A percentile compares a stretch with the other conserved stretches of the same genome.
Conservation (phyloP, 2,329 filamentous ascomycete species). For the Ramichloridium luteum region DNA sequence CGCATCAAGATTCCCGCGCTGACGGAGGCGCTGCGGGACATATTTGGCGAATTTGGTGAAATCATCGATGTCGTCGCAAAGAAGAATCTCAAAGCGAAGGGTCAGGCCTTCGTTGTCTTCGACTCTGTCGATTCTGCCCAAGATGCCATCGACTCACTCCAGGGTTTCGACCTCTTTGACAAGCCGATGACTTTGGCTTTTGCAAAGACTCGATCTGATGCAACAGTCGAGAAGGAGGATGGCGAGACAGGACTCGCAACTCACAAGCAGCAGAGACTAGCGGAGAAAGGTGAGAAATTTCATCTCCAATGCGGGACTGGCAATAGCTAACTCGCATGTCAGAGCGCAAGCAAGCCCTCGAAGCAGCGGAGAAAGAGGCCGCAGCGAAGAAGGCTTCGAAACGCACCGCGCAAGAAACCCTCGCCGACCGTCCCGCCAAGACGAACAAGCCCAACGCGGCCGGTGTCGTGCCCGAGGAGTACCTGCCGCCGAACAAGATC, state of each 20-base stretch:
- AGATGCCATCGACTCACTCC: slow-evolving; percentile 73
- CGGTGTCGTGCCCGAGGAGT: slow-evolving; percentile 87
- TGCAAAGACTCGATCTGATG: slow-evolving; percentile 76
- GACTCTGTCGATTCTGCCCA: slow-evolving; percentile 67
- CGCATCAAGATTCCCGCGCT: slow-evolving; percentile 71
- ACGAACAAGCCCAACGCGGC: slow-evolving; percentile 51
- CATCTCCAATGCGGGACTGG: slow-evolving; percentile 35
- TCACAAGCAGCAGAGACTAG: slow-evolving; percentile 72
- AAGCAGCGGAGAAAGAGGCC: slow-evolving; percentile 51
- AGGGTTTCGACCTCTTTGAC: slow-evolving; percentile 85
- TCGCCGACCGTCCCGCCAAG: slow-evolving; percentile 51
- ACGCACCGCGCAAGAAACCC: slow-evolving; percentile 24
- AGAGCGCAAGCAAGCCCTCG: slow-evolving; percentile 70
- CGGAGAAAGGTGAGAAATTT: slow-evolving; percentile 64
- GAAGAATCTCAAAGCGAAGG: slow-evolving; percentile 81
- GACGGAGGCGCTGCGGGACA: slow-evolving; percentile 56
- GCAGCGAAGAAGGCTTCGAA: slow-evolving; percentile 28
- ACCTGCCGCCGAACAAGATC: slow-evolving; percentile 92
- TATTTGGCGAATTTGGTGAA: slow-evolving; percentile 82
- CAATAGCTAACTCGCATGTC: slow-evolving; percentile 8
- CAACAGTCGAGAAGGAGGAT: slow-evolving; percentile 64
- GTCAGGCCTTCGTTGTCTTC: slow-evolving; percentile 91
- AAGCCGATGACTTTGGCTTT: slow-evolving; percentile 79
- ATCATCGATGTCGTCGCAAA: slow-evolving; percentile 79
- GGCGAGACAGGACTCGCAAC: slow-evolving; percentile 69